Evolutionary conservation across 345 rosid species (phyloP), one percentile per base, ranked within the genome.

Genomic region (Jatropha curcas): DNA sequence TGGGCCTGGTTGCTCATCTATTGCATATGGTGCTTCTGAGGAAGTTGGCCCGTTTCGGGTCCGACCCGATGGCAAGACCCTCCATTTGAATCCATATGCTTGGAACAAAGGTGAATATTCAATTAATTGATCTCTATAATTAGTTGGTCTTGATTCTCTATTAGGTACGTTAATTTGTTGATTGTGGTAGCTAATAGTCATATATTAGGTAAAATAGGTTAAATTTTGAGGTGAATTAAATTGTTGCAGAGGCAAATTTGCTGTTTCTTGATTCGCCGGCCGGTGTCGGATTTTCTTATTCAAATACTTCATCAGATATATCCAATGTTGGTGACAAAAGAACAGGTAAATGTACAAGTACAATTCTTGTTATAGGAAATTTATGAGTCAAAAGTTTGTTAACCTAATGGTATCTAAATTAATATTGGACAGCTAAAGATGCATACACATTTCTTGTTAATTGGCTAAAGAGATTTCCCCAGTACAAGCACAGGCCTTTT

Each of bases 41-140:
- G 98, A 94, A 76, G 83, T 94, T 3, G 98, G 98, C n/a, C 97
- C 98, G 0, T 94, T 94, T 78, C 82, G 93, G 12, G 86, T 87
- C 14, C 80, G 78, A 33, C 72, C 89, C 0, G 83, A 94, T 4
- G 92, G 97, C 9, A 85, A 80, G 74, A 76, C 83, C 31, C 92
- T 92, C 3, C 39, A 73, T 59, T 70, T 84, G 33, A 89, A 83
- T 71, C 82, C 75, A 0, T 81, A 90, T 77, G 89, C 97, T 77
- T 94, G 97, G 98, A 92, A 92, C 77, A 78, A 64, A 80, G 93
- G 96, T 90, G n/a, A n/a, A n/a, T n/a, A n/a, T n/a, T n/a, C n/a
- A n/a, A n/a, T n/a, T n/a, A 12, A 3, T 27, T 16, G 4, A 28
- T 58, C n/a, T 28, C 17, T 27, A 28, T 58, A 48, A 48, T 48